Base-by-base conservation (phyloP, 495 filamentous ascomycete genomes). In the Trichoderma virens region DNA sequence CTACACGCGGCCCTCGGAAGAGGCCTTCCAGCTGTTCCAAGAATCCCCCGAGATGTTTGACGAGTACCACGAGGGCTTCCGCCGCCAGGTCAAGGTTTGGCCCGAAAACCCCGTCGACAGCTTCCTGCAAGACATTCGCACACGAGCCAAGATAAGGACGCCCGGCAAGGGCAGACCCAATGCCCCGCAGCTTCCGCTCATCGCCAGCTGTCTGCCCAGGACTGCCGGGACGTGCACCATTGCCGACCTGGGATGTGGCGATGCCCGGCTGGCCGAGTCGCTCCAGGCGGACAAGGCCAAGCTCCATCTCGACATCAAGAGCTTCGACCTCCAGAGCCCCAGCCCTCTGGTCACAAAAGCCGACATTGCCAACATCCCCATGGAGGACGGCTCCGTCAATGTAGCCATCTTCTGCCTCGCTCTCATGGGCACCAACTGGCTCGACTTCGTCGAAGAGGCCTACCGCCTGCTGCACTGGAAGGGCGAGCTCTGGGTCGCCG, bases 341-440 rank as follows among this genome's bases (percentile, higher is more conserved):
- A 79, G 82, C 61, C 78, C 85, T 7, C 83, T 92, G 11, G 86
- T 98, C 62, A 96, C 90, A 11, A 83, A 87, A 63, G 90, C 94
- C 2, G 94, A 98, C 74, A 91, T 97, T 62, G 87, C 92, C 20
- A 83, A 89, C 64, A 79, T 98, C 2, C 92, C 92, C 0, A 71
- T 96, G 1, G 74, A 77, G 28, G 85, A 92, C 60, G 84, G 83
- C 60, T 83, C 80, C 41, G 87, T 92, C 27, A 91, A 98, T 71
- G 80, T 98, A 18, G 89, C 90, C 8, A 84, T 98, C 62, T 96
- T 97, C 79, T 98, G 94, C 75, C 80, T 98, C 27, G 93, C 93
- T 64, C 82, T 98, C 45, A 98, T 98, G 94, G 94, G 95, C 68
- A 98, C 94, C 18, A 98, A 98, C 76, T 98, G 94, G 91, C 81